Percentiles rank a stretch among this genome's conserved stretches.
phyloP scores from a whole-genome alignment of 257 asterid genomes.

The Fraxinus quadrangulata region DNA sequence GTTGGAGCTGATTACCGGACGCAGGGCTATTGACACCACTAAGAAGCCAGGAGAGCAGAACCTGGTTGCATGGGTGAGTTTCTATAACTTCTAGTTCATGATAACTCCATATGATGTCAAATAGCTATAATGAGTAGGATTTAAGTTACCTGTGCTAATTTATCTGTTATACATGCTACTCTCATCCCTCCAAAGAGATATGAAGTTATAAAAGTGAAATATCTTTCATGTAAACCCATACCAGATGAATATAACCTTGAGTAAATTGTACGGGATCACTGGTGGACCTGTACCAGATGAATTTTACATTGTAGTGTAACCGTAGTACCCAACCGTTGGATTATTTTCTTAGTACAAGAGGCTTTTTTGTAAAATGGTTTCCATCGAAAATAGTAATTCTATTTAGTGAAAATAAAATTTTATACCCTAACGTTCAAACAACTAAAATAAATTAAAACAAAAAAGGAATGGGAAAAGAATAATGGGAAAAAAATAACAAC shows the following conservation, averaged over 20 bases:
- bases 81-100: not conserved
- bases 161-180: not conserved
- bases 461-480: not conserved
- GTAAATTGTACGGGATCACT: not conserved
- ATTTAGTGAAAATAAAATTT: not conserved
- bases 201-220: not conserved
- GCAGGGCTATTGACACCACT: slow-evolving; percentile 55
- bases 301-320: not conserved
- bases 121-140: not conserved
- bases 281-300: not conserved
- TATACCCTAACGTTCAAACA: not conserved
- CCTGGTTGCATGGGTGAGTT: slow-evolving; percentile 70
- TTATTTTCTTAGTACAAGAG: not conserved
- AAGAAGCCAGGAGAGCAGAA: slow-evolving; percentile 61
- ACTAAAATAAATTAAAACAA: not conserved
- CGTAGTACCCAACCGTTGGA: not conserved
- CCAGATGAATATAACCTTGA: not conserved
- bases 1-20: slow-evolving; percentile 70
- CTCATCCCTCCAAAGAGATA: not conserved
- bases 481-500: not conserved
- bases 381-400: not conserved
- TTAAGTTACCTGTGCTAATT: not conserved
- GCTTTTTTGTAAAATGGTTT: not conserved
- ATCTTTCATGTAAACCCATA: not conserved
- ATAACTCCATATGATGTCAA: not conserved